Base-by-base conservation (phyloP, 1,284 basidiomycete genomes). In the Wallemia ichthyophaga region DNA sequence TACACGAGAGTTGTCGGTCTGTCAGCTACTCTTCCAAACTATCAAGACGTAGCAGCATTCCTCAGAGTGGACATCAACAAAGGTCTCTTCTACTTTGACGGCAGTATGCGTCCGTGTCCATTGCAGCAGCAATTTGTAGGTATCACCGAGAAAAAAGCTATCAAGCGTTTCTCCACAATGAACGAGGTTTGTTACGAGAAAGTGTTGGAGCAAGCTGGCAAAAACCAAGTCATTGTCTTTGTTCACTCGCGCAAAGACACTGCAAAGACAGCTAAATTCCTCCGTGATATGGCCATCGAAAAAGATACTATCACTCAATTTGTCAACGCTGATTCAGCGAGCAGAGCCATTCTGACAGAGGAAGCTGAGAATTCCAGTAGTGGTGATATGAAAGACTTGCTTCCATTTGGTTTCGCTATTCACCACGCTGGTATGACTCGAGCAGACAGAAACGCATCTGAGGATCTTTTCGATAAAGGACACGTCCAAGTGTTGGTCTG, bases 141-240 rank as follows among this genome's bases (percentile, higher is more conserved):
- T 62, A 82, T 99, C 62, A 96, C 92, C 0, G 94, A 98, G 74
- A 96, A 95, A 76, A 98, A 96, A 72, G 94, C 94, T 0, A 96
- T 98, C 76, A 96, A 94, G 71, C 80, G 94, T 2, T 85, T 92
- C 67, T 89, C 96, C 68, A 82, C 96, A 62, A 92, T 89, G 78
- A 99, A 99, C 72, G 91, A 98, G 69, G 91, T 98, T 48, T 94
- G 91, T 69, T 98, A 98, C 73, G 92, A 98, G 70, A 99, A 98
- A 73, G 85, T 94, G 0, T 77, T 92, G 27, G 87, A 94, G 65
- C 85, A 94, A 67, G 87, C 85, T 0, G 83, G 85, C 59, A 72
- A 73, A 63, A 85, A 88, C 63, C 85, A 89, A 66, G 85, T 83
- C 0, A 77, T 98, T 31, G 89, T 98, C 28, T 98, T 98, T 67